Conservation (phyloP, 2,329 filamentous ascomycete species). For the Exophiala bonariae region DNA sequence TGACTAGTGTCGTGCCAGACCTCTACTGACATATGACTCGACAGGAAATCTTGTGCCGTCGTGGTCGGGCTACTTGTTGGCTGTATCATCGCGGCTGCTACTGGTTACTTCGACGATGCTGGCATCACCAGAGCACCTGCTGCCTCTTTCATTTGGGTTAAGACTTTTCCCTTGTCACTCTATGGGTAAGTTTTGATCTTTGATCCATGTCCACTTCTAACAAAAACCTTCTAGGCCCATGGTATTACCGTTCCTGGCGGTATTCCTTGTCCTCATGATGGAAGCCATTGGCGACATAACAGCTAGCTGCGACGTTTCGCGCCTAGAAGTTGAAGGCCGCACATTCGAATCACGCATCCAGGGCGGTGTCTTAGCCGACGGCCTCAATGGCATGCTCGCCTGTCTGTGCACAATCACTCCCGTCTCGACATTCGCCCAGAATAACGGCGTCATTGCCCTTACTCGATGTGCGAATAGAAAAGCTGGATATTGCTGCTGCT, state of each 20-base stretch:
- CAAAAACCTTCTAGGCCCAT: constrained; percentile 44
- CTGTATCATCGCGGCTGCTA: constrained; percentile 66
- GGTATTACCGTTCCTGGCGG: constrained; percentile 60
- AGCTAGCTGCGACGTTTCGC: constrained; percentile 65
- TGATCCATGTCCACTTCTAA: neutral
- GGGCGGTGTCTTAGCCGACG: constrained; percentile 66
- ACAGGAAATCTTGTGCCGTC: constrained; percentile 60
- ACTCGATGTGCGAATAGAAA: constrained; percentile 68
- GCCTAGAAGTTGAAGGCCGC: constrained; percentile 62
- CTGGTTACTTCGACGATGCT: constrained; percentile 62
- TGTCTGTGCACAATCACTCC: constrained; percentile 66
- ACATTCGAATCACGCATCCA: constrained; percentile 68
- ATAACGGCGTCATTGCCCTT: constrained; percentile 67
- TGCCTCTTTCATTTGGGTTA: constrained; percentile 67
- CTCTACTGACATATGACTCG: neutral
- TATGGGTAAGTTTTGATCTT: constrained; percentile 45
- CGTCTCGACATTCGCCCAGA: constrained; percentile 67
- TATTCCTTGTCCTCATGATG: constrained; percentile 64
- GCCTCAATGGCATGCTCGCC: constrained; percentile 61
- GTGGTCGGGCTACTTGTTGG: constrained; percentile 64
- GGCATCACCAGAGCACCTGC: constrained; percentile 61
- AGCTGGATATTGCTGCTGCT: constrained; percentile 65
- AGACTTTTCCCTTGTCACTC: constrained; percentile 63
- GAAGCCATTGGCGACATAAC: constrained; percentile 68
- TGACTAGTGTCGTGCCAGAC: neutral